phyloP scores from a whole-genome alignment of 1,284 basidiomycete species.

The Melanopsichium pennsylvanicum region DNA sequence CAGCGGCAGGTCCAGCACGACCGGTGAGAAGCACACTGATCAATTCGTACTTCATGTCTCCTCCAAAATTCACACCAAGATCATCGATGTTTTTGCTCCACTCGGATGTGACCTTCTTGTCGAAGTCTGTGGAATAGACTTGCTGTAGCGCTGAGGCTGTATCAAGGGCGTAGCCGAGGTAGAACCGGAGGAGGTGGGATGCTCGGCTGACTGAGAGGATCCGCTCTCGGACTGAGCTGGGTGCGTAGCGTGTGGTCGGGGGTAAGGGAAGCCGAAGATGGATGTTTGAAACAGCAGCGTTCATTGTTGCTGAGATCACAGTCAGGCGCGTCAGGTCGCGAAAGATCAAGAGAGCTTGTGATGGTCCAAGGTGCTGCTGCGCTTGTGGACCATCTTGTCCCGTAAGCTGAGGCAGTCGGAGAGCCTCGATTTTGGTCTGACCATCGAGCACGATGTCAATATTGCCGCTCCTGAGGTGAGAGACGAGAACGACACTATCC shows the following conservation, averaged over 20 bases:
- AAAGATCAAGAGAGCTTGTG: slow-evolving; percentile 1
- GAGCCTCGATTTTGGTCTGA: slow-evolving; percentile 17
- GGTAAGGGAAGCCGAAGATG: slow-evolving; percentile 11
- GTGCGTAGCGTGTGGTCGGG: slow-evolving; percentile 5
- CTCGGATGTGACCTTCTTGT: slow-evolving; percentile 34
- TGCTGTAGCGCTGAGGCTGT: slow-evolving; percentile 23
- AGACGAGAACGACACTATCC: slow-evolving; percentile 24
- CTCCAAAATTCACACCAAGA: slow-evolving; percentile 36
- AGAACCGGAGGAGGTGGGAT: slow-evolving; percentile 37
- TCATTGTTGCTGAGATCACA: background rate
- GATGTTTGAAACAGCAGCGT: background rate
- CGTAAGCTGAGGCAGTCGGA: slow-evolving; percentile 6
- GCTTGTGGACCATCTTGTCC: no score
- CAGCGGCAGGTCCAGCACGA: slow-evolving; percentile 43
- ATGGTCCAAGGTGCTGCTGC: no score
- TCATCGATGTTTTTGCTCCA: slow-evolving; percentile 47
- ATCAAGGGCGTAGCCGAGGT: slow-evolving; percentile 47
- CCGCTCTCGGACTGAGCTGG: slow-evolving; percentile 4
- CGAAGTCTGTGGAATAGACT: slow-evolving; percentile 23
- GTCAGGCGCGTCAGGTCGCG: slow-evolving; percentile 11
- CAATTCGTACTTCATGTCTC: slow-evolving; percentile 49
- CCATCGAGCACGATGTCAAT: slow-evolving; percentile 29
- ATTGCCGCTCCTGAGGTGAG: background rate
- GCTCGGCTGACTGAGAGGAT: slow-evolving; percentile 16
- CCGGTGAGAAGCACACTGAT: slow-evolving; percentile 50